These are phyloP conservation scores for Myriosclerotinia duriaeana DNA, from an alignment of 2,329 filamentous ascomycete species.

Conservation along the genomic window DNA sequence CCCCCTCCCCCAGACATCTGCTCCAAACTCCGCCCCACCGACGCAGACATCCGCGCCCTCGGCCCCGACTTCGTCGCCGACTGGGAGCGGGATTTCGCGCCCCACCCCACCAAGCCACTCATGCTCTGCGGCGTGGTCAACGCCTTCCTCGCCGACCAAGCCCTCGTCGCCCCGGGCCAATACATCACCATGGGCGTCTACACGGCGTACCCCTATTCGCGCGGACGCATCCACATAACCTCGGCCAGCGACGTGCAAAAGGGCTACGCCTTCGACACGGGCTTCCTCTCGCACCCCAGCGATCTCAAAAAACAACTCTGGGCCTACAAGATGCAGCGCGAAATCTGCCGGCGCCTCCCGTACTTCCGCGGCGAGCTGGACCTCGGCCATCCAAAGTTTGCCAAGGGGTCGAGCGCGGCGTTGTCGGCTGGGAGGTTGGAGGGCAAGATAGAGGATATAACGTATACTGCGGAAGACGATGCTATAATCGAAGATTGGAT, in stretches of 20 bases:
- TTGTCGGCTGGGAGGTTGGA: conserved; percentile 31
- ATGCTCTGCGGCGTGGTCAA: conserved; percentile 56
- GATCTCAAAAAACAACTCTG: conserved; percentile 60
- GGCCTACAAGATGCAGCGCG: conserved; percentile 65
- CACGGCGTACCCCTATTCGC: conserved; percentile 60
- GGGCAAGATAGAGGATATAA: conserved; percentile 43
- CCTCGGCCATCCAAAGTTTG: conserved; percentile 48
- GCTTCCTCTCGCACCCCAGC: conserved; percentile 55
- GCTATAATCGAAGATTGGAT: conserved; percentile 46
- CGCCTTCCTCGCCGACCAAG: conserved; percentile 48
- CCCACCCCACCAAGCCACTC: conserved; percentile 35
- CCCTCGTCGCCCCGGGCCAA: conserved; percentile 44
- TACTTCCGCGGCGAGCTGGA: conserved; percentile 51
- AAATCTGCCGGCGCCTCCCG: conserved; percentile 56
- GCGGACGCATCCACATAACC: conserved; percentile 61
- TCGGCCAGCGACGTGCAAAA: conserved; percentile 45
- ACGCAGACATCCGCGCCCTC: conserved; percentile 53
- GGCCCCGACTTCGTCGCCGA: conserved; percentile 51
- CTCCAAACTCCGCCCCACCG: conserved; percentile 56
- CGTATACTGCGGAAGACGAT: conserved; percentile 40
- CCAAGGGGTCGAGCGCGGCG: conserved; percentile 44
- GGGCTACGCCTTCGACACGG: conserved; percentile 55
- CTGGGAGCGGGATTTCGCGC: conserved; percentile 57
- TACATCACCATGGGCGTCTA: conserved; percentile 55
- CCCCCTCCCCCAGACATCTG: conserved; percentile 46